Evolutionary conservation across 768 basidiomycete species (phyloP), one percentile per base, ranked within the genome.

Genomic region (Pluteus cervinus): DNA sequence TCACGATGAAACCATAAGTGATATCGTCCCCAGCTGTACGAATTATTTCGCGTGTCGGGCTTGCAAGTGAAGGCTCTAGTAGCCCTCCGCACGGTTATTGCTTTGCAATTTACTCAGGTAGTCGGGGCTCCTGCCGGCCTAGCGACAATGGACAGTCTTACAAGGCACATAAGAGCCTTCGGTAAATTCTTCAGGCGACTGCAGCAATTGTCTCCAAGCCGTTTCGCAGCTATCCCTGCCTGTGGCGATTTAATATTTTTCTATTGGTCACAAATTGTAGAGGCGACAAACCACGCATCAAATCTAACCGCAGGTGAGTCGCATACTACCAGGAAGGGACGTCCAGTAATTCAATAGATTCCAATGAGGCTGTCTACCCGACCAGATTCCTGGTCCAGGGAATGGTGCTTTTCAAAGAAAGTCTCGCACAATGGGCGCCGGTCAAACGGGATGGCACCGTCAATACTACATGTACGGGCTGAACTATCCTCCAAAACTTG

Each of bases 341-440:
- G 10, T 36, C 20, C 36, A 9, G 24, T 17, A 18, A 33, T n/a
- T 23, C 31, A 39, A 24, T 41, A 89, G 86, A 90, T 54, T 73
- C 78, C 0, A 54, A 65, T 21, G 59, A 66, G 29, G 82, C 79
- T 2, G 55, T 80, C 2, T 89, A 80, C 52, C 88, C 89, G n/a
- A 67, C 85, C 16, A 76, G 81, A 8, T 79, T 86, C 50, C 64
- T 91, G 40, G 84, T 90, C 0, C 87, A 89, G 51, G 84, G 81
- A 3, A 81, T 91, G 79, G 81, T 85, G 5, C 61, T 91, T 7
- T 90, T 91, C 62, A 87, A 84, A 48, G 88, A 89, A 41, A 85
- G 75, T 45, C 68, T 91, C 16, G 69, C 77, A 7, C 82, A 80
- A 51, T 91, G 87, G 86, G 71, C 81, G 1, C 78, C 81, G 3